phyloP scores from a whole-genome alignment of 306 rosid species.

The Urtica urens region DNA sequence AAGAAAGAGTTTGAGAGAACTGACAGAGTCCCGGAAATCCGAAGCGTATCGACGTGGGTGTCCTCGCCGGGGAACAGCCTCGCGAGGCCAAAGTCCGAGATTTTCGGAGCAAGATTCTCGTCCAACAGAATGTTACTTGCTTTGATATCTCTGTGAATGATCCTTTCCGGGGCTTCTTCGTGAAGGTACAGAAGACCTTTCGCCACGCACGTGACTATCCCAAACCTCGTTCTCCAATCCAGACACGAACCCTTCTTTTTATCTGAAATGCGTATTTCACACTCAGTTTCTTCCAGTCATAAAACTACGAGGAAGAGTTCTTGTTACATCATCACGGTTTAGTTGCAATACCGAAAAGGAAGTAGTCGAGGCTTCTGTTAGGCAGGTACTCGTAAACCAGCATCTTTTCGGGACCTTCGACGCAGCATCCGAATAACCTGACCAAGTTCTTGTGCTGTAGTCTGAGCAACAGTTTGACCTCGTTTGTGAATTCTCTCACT shows the following conservation, averaged over 20 bases:
- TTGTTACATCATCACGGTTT: too few species aligned
- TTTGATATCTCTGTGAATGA: conserved; percentile 84
- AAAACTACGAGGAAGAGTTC: too few species aligned
- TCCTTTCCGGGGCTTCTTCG: conserved; percentile 75
- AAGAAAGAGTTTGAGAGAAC: conserved; percentile 32
- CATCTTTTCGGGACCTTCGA: conserved; percentile 92
- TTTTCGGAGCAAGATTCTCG: conserved; percentile 66
- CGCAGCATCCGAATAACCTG: conserved; percentile 62
- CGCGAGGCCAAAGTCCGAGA: conserved; percentile 83
- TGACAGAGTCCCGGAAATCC: conserved; percentile 86
- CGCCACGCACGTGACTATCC: conserved; percentile 52
- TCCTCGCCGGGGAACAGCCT: conserved; percentile 91
- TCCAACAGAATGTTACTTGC: conserved; percentile 81
- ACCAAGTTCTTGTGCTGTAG: conserved; percentile 82
- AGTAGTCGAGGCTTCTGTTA: conserved; percentile 75
- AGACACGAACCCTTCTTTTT: conserved; percentile 40
- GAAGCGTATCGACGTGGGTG: conserved; percentile 69
- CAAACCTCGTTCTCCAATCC: conserved; percentile 59
- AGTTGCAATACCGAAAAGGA: conserved; percentile 49
- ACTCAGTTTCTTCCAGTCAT: too few species aligned
- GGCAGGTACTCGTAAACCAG: conserved; percentile 83
- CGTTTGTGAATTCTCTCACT: conserved; percentile 67
- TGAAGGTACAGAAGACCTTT: conserved; percentile 81
- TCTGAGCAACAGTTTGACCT: conserved; percentile 58
- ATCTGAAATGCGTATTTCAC: conserved; percentile 63